Conservation (phyloP, 345 rosid species). For the Microcos paniculata region DNA sequence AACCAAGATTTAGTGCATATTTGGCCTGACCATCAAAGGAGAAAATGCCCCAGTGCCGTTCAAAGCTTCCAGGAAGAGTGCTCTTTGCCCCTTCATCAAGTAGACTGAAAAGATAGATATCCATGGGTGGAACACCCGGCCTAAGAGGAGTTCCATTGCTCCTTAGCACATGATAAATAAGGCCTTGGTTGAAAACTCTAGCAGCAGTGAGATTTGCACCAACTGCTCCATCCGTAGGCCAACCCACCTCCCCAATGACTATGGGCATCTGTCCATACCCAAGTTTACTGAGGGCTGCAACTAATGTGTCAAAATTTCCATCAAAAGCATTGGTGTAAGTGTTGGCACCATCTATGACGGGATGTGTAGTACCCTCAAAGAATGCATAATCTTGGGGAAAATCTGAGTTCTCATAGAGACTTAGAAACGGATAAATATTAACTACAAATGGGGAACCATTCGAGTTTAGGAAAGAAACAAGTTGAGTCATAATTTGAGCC, state of each 20-base stretch:
- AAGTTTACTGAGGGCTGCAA: slow-evolving; percentile 76
- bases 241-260: slow-evolving; percentile 92
- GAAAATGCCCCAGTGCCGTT: slow-evolving; percentile 98
- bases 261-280: slow-evolving; percentile 92
- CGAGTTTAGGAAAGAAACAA: slow-evolving; percentile 80
- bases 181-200: slow-evolving; percentile 86
- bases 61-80: slow-evolving; percentile 80
- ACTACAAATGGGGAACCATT: slow-evolving; percentile 89
- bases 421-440: slow-evolving; percentile 94
- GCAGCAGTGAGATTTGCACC: slow-evolving; percentile 90
- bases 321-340: slow-evolving; percentile 88
- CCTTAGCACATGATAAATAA: slow-evolving; percentile 60
- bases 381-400: slow-evolving; percentile 96
- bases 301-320: slow-evolving; percentile 90
- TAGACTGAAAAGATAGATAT: slow-evolving; percentile 82
- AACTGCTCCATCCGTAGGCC: slow-evolving; percentile 89
- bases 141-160: slow-evolving; percentile 89
- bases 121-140: slow-evolving; percentile 75
- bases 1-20: slow-evolving; percentile 71
- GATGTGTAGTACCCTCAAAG: slow-evolving; percentile 78
- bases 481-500: slow-evolving; percentile 74
- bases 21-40: slow-evolving; percentile 97
- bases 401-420: slow-evolving; percentile 83
- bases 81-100: slow-evolving; percentile 94
- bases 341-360: slow-evolving; percentile 76